phyloP scores from a whole-genome alignment of 106 monocot genomes.

The Phalaenopsis equestris region DNA sequence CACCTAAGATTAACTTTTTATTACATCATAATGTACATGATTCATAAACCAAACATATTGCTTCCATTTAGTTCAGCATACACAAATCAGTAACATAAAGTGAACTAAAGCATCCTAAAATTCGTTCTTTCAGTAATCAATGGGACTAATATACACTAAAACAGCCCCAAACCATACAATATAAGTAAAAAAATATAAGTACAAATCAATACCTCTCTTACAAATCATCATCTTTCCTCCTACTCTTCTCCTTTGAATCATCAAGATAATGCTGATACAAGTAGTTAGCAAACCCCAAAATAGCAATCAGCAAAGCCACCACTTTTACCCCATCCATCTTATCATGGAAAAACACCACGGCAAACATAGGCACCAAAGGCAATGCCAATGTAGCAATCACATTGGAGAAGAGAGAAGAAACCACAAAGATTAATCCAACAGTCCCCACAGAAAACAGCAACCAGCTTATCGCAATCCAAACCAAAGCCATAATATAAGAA shows the following conservation, averaged over 20 bases:
- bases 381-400: slow-evolving; percentile 32
- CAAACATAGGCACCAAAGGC: slow-evolving; percentile 35
- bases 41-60: background rate
- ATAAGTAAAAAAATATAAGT: background rate
- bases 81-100: too few relatives aligned
- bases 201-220: background rate
- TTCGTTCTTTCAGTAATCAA: too few relatives aligned
- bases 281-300: slow-evolving; percentile 38
- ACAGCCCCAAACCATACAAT: background rate
- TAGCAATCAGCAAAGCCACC: slow-evolving; percentile 34
- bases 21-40: too few relatives aligned
- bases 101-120: too few relatives aligned
- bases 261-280: slow-evolving; percentile 39
- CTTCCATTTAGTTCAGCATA: background rate
- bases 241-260: slow-evolving; percentile 6
- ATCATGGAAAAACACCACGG: slow-evolving; percentile 38
- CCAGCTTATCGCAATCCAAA: slow-evolving; percentile 32
- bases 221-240: background rate
- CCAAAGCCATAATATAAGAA: slow-evolving; percentile 29
- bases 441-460: slow-evolving; percentile 24
- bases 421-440: slow-evolving; percentile 31
- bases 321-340: slow-evolving; percentile 41
- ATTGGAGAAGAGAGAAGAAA: slow-evolving; percentile 46
- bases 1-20: too few relatives aligned
- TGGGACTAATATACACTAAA: too few relatives aligned